phyloP scores from a whole-genome alignment of 192 early-diverging fungal genomes.

The Lobulomyces angularis region DNA sequence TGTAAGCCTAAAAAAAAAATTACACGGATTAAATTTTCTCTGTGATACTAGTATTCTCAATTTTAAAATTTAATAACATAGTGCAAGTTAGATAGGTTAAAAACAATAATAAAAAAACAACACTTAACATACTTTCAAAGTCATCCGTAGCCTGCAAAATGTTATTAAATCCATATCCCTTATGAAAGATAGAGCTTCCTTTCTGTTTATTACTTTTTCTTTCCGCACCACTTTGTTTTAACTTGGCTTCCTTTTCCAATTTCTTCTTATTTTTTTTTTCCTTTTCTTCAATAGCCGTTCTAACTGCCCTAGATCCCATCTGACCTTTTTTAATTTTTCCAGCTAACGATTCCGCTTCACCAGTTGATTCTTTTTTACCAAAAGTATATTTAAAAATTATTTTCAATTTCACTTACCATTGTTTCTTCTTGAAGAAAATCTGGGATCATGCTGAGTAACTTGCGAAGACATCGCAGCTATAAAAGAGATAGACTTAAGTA shows the following conservation, averaged over 20 bases:
- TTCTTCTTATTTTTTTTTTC: slow-evolving; percentile 39
- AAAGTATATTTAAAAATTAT: too few species aligned
- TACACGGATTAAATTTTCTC: slow-evolving; percentile 5
- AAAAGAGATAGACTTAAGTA: too few species aligned
- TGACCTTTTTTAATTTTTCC: slow-evolving; percentile 72
- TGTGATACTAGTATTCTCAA: too few species aligned
- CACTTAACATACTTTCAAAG: too few species aligned
- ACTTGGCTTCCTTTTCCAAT: slow-evolving; percentile 44
- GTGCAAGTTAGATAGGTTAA: too few species aligned
- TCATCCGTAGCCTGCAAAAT: slow-evolving; percentile 79
- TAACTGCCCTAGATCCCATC: slow-evolving; percentile 69
- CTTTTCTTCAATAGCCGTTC: slow-evolving; percentile 57
- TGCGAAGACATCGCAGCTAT: too few species aligned
- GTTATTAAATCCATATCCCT: slow-evolving; percentile 55
- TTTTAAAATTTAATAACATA: too few species aligned
- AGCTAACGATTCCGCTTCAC: slow-evolving; percentile 86
- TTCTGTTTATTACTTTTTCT: slow-evolving; percentile 32
- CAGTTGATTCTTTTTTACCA: slow-evolving; percentile 90
- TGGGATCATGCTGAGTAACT: too few species aligned
- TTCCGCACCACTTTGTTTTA: slow-evolving; percentile 18
- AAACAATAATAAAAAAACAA: too few species aligned
- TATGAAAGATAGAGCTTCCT: slow-evolving; percentile 6
- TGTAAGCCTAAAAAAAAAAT: too few species aligned
- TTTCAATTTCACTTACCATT: too few species aligned
- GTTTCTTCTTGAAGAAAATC: too few species aligned